phyloP scores from a whole-genome alignment of 2,329 filamentous ascomycete genomes.

The Sarocladiaceae sp. region DNA sequence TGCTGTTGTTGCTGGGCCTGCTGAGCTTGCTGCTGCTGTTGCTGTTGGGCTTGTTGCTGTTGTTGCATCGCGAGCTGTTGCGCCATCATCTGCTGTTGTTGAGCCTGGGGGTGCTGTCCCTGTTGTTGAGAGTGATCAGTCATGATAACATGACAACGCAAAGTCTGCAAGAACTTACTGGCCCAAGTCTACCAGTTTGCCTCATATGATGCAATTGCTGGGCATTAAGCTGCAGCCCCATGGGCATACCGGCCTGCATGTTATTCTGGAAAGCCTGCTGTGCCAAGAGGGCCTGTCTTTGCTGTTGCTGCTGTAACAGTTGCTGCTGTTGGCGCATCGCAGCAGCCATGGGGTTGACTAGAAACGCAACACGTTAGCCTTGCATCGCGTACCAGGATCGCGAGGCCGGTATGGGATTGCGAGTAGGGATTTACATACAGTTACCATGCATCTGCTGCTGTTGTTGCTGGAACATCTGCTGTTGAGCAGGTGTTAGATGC shows the following conservation, averaged over 20 bases:
- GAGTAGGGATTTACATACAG: conserved; percentile 20
- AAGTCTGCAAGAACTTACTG: conserved; percentile 26
- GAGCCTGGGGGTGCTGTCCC: conserved; percentile 3
- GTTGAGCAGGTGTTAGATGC: conserved; percentile 62
- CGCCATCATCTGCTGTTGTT: conserved; percentile 17
- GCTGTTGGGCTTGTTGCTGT: conserved; percentile 12
- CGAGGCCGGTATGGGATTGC: background rate
- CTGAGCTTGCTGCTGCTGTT: conserved; percentile 36
- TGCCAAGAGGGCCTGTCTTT: conserved; percentile 45
- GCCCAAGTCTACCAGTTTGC: conserved; percentile 28
- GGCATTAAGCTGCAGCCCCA: conserved; percentile 42
- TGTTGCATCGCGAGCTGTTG: conserved; percentile 10
- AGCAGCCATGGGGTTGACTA: conserved; percentile 12
- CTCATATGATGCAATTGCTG: conserved; percentile 49
- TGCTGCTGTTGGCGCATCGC: conserved; percentile 43
- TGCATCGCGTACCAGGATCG: background rate
- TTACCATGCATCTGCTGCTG: conserved; percentile 27
- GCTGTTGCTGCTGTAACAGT: conserved; percentile 50
- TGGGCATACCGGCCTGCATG: conserved; percentile 45
- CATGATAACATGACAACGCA: background rate
- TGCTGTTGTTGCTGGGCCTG: conserved; percentile 30
- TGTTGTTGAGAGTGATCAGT: conserved; percentile 11
- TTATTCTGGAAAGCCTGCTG: conserved; percentile 48
- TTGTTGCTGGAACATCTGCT: conserved; percentile 52
- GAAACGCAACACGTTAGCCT: background rate